Evolutionary conservation across 2,329 filamentous ascomycete genomes (phyloP).

Genomic region (Pseudocercospora cruenta): DNA sequence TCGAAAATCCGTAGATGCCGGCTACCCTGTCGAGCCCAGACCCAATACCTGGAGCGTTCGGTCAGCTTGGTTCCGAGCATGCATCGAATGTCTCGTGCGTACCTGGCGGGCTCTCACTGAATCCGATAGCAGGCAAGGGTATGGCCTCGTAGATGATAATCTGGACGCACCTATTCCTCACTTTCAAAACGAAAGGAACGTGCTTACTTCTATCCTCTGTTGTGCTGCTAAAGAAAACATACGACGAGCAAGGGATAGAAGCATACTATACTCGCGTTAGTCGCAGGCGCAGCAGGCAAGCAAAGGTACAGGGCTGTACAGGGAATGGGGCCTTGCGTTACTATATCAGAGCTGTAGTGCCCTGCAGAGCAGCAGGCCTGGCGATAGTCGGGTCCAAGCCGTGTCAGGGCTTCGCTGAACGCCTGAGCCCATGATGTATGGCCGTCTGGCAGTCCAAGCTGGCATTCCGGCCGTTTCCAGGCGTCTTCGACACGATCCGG

Average conservation of each 20-base stretch:
- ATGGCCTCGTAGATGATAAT: neutral
- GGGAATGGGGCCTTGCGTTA: conserved; percentile 2
- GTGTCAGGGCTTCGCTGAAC: neutral
- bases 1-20: neutral
- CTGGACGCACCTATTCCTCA: neutral
- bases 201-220: neutral
- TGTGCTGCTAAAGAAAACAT: neutral
- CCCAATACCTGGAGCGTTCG: neutral
- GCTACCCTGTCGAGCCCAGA: conserved; percentile 5
- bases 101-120: neutral
- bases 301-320: conserved; percentile 1
- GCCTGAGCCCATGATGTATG: neutral
- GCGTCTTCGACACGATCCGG: neutral
- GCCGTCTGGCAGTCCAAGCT: neutral
- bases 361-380: neutral
- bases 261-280: neutral
- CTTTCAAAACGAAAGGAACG: neutral
- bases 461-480: neutral
- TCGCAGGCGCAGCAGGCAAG: conserved; percentile 3
- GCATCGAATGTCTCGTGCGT: conserved; percentile 1
- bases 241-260: neutral
- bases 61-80: conserved; percentile 7
- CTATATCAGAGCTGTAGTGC: conserved; percentile 4
- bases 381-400: neutral
- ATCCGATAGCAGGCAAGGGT: neutral